These are phyloP conservation scores for Coemansia furcata DNA, from an alignment of 192 early-diverging fungal genomes.

Conservation along the genomic window DNA sequence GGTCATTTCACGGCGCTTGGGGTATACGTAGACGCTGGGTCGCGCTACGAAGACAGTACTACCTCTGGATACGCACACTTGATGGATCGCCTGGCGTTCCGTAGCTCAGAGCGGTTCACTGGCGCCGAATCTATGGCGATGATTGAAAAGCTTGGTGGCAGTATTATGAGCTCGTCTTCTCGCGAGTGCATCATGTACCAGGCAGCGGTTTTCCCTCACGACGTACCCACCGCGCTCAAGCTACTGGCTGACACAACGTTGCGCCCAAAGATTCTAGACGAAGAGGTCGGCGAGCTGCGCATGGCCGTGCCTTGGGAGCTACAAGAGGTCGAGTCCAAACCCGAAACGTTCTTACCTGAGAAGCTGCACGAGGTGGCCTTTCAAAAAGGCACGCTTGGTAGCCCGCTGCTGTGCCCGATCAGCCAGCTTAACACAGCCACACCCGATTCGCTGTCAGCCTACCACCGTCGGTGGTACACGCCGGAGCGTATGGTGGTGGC, in stretches of 20 bases:
- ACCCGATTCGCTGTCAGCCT: slow-evolving; percentile 64
- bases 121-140: slow-evolving; percentile 68
- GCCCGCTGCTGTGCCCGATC: slow-evolving; percentile 71
- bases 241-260: slow-evolving; percentile 81
- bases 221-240: slow-evolving; percentile 67
- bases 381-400: slow-evolving; percentile 74
- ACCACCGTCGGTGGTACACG: slow-evolving; percentile 78
- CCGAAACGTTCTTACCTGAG: slow-evolving; percentile 86
- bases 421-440: slow-evolving; percentile 67
- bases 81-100: slow-evolving; percentile 91
- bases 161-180: slow-evolving; percentile 83
- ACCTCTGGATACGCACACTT: slow-evolving; percentile 80
- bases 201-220: slow-evolving; percentile 83
- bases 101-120: slow-evolving; percentile 71
- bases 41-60: slow-evolving; percentile 71
- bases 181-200: slow-evolving; percentile 97
- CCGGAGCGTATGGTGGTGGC: slow-evolving; percentile 92
- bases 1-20: slow-evolving; percentile 92
- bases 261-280: slow-evolving; percentile 66
- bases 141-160: slow-evolving; percentile 87
- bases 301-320: slow-evolving; percentile 83
- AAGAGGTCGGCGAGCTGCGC: slow-evolving; percentile 81
- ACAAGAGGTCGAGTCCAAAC: slow-evolving; percentile 79
- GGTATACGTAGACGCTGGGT: slow-evolving; percentile 88
- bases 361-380: slow-evolving; percentile 83